Percentiles rank a stretch among this genome's conserved stretches.
Evolutionary conservation across 768 basidiomycete species (phyloP).

Genomic region (Lentinula edodes): DNA sequence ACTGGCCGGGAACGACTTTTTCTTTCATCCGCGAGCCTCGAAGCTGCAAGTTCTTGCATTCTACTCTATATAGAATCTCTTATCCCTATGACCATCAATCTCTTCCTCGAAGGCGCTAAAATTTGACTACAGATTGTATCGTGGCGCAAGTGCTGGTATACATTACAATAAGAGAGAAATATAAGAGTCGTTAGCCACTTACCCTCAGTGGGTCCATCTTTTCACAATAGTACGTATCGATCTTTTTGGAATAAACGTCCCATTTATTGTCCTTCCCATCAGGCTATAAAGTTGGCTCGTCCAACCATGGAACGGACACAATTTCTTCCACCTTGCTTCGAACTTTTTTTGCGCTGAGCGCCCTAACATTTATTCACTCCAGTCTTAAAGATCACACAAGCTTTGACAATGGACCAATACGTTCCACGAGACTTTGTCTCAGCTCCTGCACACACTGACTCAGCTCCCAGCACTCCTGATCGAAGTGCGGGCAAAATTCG

Average conservation of each 20-base stretch:
- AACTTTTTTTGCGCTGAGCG: background rate
- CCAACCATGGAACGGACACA: no score
- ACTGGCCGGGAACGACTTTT: no score
- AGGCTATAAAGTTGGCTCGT: background rate
- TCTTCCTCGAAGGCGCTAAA: no score
- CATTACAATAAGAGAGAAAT: no score
- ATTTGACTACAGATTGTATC: no score
- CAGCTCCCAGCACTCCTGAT: background rate
- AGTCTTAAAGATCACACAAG: no score
- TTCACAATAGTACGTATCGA: background rate
- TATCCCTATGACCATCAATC: no score
- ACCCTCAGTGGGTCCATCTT: background rate
- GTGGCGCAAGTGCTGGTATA: no score
- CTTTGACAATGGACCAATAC: background rate
- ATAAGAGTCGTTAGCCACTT: background rate
- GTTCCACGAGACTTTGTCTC: background rate
- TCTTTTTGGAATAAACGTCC: background rate
- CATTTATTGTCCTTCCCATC: background rate
- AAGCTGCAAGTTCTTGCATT: no score
- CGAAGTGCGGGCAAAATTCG: background rate
- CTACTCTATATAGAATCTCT: no score
- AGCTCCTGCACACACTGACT: background rate
- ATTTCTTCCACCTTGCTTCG: no score
- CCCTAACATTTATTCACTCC: background rate
- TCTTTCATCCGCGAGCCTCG: no score